A percentile compares a stretch with the other conserved stretches of the same genome.
Evolutionary conservation across 257 asterid genomes (phyloP).

Genomic region (Nicotiana undulata): DNA sequence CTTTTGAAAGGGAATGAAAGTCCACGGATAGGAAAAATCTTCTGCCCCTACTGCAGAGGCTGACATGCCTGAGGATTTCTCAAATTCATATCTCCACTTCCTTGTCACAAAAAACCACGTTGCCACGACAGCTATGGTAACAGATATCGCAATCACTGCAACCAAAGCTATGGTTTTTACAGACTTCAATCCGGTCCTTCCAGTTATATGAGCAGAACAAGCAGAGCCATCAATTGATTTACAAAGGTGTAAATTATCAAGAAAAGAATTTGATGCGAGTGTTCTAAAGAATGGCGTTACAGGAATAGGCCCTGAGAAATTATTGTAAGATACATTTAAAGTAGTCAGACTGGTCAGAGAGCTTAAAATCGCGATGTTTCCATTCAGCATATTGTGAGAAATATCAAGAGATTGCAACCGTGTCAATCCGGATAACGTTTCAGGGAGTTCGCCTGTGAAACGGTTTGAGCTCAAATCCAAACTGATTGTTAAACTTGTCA

Average conservation of each 20-base stretch:
- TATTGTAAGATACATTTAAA: slow-evolving; percentile 61
- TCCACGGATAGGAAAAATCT: slow-evolving; percentile 84
- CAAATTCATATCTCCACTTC: slow-evolving; percentile 28
- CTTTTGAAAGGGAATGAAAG: slow-evolving; percentile 76
- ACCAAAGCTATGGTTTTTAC: slow-evolving; percentile 45
- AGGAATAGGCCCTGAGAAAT: slow-evolving; percentile 85
- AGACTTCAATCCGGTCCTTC: slow-evolving; percentile 32
- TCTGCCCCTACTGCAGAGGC: slow-evolving; percentile 33
- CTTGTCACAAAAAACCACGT: slow-evolving; percentile 40
- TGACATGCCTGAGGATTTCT: slow-evolving; percentile 29
- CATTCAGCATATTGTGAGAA: slow-evolving; percentile 45
- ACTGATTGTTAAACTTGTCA: slow-evolving; percentile 63
- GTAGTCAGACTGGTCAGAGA: slow-evolving; percentile 57
- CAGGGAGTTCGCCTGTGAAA: slow-evolving; percentile 62
- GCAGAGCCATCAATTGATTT: slow-evolving; percentile 60
- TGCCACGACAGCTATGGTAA: slow-evolving; percentile 32
- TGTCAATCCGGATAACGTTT: slow-evolving; percentile 52
- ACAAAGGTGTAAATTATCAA: slow-evolving; percentile 59
- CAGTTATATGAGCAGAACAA: slow-evolving; percentile 37
- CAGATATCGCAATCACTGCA: slow-evolving; percentile 37
- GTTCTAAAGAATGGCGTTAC: slow-evolving; percentile 67
- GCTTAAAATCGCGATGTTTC: slow-evolving; percentile 45
- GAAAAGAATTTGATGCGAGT: slow-evolving; percentile 45
- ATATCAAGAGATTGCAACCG: slow-evolving; percentile 76
- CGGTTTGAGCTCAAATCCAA: slow-evolving; percentile 61